A percentile compares a stretch with the other conserved stretches of the same genome.
These are phyloP conservation scores for Centaurea solstitialis DNA, from an alignment of 129 eudicot species.

Conservation along the genomic window DNA sequence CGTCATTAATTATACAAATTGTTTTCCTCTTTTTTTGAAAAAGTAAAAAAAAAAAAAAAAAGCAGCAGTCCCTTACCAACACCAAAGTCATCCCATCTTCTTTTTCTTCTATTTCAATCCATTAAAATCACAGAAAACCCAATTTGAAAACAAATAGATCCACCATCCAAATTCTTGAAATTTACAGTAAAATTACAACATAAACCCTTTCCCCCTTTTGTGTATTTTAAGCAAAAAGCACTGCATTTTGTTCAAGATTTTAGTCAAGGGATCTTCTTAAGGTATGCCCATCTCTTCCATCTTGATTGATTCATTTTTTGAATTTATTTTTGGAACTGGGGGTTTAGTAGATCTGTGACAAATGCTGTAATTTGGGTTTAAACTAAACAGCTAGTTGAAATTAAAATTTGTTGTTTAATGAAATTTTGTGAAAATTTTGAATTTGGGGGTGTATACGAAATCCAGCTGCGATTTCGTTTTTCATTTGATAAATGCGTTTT, in stretches of 20 bases:
- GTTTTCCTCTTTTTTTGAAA: constrained; percentile 2
- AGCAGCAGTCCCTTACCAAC: constrained; percentile 8
- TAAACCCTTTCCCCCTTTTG: background rate
- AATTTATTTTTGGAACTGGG: background rate
- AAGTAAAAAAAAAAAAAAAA: constrained; percentile 21
- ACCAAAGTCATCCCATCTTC: constrained; percentile 14
- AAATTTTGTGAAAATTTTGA: background rate
- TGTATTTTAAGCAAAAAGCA: background rate
- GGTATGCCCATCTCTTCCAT: constrained; percentile 30
- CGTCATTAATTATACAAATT: constrained; percentile 6
- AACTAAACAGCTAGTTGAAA: background rate
- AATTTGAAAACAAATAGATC: constrained; percentile 19
- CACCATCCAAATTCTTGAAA: constrained; percentile 17
- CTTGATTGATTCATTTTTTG: background rate
- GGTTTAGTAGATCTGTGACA: constrained; percentile 26
- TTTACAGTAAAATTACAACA: background rate
- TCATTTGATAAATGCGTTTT: constrained; percentile 22
- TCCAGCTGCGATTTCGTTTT: background rate
- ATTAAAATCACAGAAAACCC: background rate
- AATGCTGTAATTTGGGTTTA: constrained; percentile 15
- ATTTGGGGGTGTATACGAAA: background rate
- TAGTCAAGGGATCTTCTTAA: constrained; percentile 26
- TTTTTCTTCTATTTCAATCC: constrained; percentile 13
- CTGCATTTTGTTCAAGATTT: constrained; percentile 6
- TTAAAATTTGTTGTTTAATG: background rate